phyloP scores from a whole-genome alignment of 2,329 filamentous ascomycete species.

The Colletotrichum orbiculare region DNA sequence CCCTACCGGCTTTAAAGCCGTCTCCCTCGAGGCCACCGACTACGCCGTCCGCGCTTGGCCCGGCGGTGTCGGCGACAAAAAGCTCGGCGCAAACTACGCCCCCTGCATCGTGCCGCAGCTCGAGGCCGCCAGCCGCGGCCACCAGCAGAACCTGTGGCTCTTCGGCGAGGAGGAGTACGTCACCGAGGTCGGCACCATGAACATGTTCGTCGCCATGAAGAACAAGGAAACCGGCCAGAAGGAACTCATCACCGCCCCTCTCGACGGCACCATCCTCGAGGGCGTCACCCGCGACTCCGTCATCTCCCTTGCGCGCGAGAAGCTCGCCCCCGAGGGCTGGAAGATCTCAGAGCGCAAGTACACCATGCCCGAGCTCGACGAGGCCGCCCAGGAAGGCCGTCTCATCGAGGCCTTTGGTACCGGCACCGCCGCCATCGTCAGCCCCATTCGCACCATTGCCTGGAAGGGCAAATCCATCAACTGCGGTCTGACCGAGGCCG shows the following conservation, averaged over 20 bases:
- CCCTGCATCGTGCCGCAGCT: slow-evolving; percentile 97
- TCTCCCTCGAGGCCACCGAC: slow-evolving; percentile 94
- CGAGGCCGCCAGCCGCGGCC: slow-evolving; percentile 88
- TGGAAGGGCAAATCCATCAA: slow-evolving; percentile 86
- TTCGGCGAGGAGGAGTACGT: slow-evolving; percentile 96
- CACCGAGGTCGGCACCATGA: slow-evolving; percentile 99
- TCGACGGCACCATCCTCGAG: slow-evolving; percentile 96
- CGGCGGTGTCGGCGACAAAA: slow-evolving; percentile 97
- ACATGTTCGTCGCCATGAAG: slow-evolving; percentile 89
- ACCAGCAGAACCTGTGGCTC: slow-evolving; percentile 98
- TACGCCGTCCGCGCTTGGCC: slow-evolving; percentile 98
- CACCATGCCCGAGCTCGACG: slow-evolving; percentile 86
- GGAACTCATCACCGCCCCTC: slow-evolving; percentile 92
- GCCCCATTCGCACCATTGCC: slow-evolving; percentile 87
- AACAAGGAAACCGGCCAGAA: slow-evolving; percentile 90
- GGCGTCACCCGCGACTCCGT: slow-evolving; percentile 95
- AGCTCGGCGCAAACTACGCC: slow-evolving; percentile 99
- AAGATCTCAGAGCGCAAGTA: slow-evolving; percentile 88
- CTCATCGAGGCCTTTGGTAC: slow-evolving; percentile 93
- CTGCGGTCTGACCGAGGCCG: slow-evolving; percentile 81
- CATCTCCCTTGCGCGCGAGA: slow-evolving; percentile 85
- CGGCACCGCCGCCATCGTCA: slow-evolving; percentile 94
- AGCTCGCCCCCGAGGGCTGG: slow-evolving; percentile 88
- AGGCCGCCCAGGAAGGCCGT: slow-evolving; percentile 85
- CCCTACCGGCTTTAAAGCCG: slow-evolving; percentile 96